Evolutionary conservation across 768 basidiomycete species (phyloP).

Genomic region (Melanogaster broomeanus): DNA sequence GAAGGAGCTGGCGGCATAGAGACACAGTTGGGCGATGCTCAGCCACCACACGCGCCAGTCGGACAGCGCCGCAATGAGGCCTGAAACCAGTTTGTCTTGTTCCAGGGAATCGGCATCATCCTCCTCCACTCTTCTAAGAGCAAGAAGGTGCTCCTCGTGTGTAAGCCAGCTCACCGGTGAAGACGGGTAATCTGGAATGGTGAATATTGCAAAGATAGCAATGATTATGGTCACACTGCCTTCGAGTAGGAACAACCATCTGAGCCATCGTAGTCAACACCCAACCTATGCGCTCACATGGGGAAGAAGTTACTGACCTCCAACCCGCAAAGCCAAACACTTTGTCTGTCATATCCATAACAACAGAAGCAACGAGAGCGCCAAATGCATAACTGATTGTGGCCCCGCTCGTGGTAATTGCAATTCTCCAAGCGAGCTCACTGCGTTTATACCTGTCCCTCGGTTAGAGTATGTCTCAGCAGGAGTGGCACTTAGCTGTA

Average conservation of each 20-base stretch:
- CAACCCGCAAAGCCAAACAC: slow-evolving; percentile 68
- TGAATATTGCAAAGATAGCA: slow-evolving; percentile 51
- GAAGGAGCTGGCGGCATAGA: slow-evolving; percentile 60
- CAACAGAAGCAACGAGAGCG: slow-evolving; percentile 69
- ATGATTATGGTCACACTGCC: slow-evolving; percentile 54
- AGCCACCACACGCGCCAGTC: slow-evolving; percentile 85
- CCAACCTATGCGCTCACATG: neutral
- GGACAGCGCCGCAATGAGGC: slow-evolving; percentile 53
- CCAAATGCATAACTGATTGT: slow-evolving; percentile 81
- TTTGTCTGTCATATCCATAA: slow-evolving; percentile 67
- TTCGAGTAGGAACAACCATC: slow-evolving; percentile 72
- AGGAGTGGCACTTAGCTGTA: neutral
- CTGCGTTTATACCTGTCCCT: slow-evolving; percentile 37
- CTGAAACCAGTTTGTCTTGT: slow-evolving; percentile 34
- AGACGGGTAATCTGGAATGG: slow-evolving; percentile 71
- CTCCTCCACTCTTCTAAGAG: slow-evolving; percentile 57
- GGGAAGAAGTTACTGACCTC: slow-evolving; percentile 47
- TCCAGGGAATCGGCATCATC: slow-evolving; percentile 50
- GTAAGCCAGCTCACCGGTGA: slow-evolving; percentile 59
- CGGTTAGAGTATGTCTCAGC: neutral
- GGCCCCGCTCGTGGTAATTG: slow-evolving; percentile 66
- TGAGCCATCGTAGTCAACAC: slow-evolving; percentile 18
- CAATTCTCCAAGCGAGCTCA: slow-evolving; percentile 46
- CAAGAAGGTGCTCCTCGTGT: slow-evolving; percentile 51
- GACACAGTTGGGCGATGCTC: slow-evolving; percentile 56